Evolutionary conservation across 1,284 basidiomycete species (phyloP), one percentile per base, ranked within the genome.

Genomic region (Ustilago trichophora): DNA sequence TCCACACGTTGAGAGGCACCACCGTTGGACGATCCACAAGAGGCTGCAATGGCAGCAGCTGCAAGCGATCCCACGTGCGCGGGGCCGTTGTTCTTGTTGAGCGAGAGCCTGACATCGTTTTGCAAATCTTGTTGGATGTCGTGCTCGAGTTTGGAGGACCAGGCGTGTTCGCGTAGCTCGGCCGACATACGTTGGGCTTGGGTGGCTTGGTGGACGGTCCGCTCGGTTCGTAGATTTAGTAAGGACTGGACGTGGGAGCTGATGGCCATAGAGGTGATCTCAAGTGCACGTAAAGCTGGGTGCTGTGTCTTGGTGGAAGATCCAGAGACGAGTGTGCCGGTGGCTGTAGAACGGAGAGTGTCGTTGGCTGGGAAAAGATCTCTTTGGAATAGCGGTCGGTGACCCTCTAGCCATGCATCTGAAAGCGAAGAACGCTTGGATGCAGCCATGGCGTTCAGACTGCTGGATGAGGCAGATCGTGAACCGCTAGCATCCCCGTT

Each of bases 311-410:
- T 59, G 50, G 18, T 58, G 10, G 51, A 38, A 7, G 56, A 47
- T 19, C 45, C 56, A 13, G 56, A 59, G 29, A 66, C 35, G 4
- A 66, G 47, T 11, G 37, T 18, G 16, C 56, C 63, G 2, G 52
- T 42, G 0, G 63, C 19, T 0, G 63, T 66, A 8, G 63, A 59
- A 7, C 63, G 51, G 15, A 66, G 40, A 4, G 52, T 56, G 27
- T 66, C 56, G 36, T 59, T 60, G 37, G 68, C 46, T 0, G 68
- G 68, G 50, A 71, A 71, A 38, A 71, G 59, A n/a, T 71, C 68
- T n/a, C 68, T 29, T 41, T 71, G 68, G 57, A 53, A 62, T 7
- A 71, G 44, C 10, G 59, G 53, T 12, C 58, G 49, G 31, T 64
- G 67, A 7, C 60, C 60, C 4, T 60, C 45, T 4, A 65, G 55